phyloP scores from a whole-genome alignment of 768 basidiomycete genomes.

The Phaeotremella fagi region DNA sequence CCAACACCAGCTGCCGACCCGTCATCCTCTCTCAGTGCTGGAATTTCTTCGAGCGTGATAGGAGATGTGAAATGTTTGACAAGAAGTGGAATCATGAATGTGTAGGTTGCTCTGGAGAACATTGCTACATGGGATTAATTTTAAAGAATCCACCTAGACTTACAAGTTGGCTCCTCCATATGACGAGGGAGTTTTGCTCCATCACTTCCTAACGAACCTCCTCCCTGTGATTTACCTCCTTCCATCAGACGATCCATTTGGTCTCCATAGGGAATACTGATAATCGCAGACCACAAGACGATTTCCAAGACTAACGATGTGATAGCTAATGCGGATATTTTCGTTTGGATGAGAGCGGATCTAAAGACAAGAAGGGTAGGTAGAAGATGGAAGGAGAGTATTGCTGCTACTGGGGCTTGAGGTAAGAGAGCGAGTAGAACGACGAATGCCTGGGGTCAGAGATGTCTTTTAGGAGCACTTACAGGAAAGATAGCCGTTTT shows the following conservation, averaged over 20 bases:
- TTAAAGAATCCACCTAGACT: neutral
- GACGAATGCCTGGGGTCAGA: constrained; percentile 22
- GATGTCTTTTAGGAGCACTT: neutral
- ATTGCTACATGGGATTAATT: constrained; percentile 17
- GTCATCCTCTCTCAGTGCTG: constrained; percentile 45
- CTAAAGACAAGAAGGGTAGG: constrained; percentile 30
- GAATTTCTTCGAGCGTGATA: constrained; percentile 37
- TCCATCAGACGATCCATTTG: constrained; percentile 29
- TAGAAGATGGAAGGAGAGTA: constrained; percentile 29
- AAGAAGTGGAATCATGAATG: constrained; percentile 41
- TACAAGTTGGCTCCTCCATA: constrained; percentile 40
- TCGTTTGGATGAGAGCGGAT: constrained; percentile 7
- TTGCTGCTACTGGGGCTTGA: constrained; percentile 14
- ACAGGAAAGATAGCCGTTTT: constrained; percentile 28
- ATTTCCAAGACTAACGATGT: constrained; percentile 21
- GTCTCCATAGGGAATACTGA: constrained; percentile 36
- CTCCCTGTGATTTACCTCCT: constrained; percentile 31
- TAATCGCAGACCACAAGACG: constrained; percentile 29
- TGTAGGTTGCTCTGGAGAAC: constrained; percentile 37
- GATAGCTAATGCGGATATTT: constrained; percentile 13
- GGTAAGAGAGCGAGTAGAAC: constrained; percentile 18
- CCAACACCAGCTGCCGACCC: constrained; percentile 30
- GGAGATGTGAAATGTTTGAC: constrained; percentile 35
- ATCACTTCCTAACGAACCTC: constrained; percentile 29
- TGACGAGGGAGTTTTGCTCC: constrained; percentile 26